These are phyloP conservation scores for Coniochaeta hoffmannii DNA, from an alignment of 2,329 filamentous ascomycete genomes.

Conservation along the genomic window DNA sequence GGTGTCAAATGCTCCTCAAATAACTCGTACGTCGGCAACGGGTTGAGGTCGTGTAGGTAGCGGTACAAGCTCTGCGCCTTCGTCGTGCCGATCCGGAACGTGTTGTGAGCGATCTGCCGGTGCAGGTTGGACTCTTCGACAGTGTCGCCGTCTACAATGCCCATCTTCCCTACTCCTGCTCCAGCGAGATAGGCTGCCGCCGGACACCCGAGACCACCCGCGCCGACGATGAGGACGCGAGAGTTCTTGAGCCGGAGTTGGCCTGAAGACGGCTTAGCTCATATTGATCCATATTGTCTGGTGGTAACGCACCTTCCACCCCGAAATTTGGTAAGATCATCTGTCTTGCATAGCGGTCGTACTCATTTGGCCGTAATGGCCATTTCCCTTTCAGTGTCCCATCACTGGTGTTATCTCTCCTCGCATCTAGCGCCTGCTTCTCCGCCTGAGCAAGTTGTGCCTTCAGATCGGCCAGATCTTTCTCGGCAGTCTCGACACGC, in stretches of 20 bases:
- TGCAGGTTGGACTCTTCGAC: conserved; percentile 91
- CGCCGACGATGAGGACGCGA: conserved; percentile 73
- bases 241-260: conserved; percentile 67
- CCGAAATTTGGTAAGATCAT: conserved; percentile 82
- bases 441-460: conserved; percentile 36
- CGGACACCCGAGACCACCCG: conserved; percentile 85
- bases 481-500: conserved; percentile 41
- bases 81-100: conserved; percentile 58
- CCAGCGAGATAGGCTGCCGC: conserved; percentile 89
- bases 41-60: conserved; percentile 58
- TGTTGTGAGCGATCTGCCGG: conserved; percentile 78
- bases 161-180: conserved; percentile 76
- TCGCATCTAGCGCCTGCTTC: conserved; percentile 1
- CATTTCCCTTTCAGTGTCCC: conserved; percentile 48
- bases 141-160: conserved; percentile 77
- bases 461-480: conserved; percentile 37
- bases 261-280: conserved; percentile 36
- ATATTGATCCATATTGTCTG: neutral
- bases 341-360: conserved; percentile 81
- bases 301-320: conserved; percentile 48
- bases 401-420: neutral
- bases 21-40: conserved; percentile 55
- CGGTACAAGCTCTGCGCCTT: conserved; percentile 75
- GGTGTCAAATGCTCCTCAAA: conserved; percentile 61
- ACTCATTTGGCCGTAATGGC: conserved; percentile 67